Evolutionary conservation across 140 eudicot species (phyloP).

Genomic region (Erigeron philadelphicus): DNA sequence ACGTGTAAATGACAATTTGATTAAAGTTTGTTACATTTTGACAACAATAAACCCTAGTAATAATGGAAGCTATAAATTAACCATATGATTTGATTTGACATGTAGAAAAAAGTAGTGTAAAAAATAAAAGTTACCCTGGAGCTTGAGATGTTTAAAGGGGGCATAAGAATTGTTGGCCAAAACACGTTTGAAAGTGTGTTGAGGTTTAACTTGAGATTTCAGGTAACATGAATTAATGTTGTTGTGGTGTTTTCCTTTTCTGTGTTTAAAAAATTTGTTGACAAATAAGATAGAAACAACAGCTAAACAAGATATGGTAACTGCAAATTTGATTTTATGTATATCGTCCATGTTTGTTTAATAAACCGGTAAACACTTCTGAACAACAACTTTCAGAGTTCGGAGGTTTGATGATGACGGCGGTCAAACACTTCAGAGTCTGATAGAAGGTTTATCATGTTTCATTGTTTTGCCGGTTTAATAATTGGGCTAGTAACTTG

Average conservation of each 20-base stretch:
- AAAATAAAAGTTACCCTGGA: conserved; percentile 28
- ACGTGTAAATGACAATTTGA: too few relatives aligned
- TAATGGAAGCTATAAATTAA: not conserved
- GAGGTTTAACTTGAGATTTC: conserved; percentile 55
- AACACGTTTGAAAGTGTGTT: conserved; percentile 60
- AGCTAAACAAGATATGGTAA: conserved; percentile 38
- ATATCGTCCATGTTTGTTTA: conserved; percentile 34
- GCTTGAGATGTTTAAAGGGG: conserved; percentile 69
- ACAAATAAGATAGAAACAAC: conserved; percentile 39
- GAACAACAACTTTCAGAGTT: not conserved
- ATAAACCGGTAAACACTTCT: not conserved
- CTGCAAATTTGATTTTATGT: conserved; percentile 31
- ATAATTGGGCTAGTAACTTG: too few relatives aligned
- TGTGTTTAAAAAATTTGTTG: conserved; percentile 25
- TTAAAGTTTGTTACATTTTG: not conserved
- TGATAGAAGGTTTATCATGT: not conserved
- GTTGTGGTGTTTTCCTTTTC: conserved; percentile 32
- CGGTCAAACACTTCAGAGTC: conserved; percentile 5
- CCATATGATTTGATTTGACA: not conserved
- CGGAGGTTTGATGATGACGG: conserved; percentile 19
- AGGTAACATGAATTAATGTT: conserved; percentile 47
- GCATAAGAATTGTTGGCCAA: conserved; percentile 78
- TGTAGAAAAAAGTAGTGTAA: too few relatives aligned
- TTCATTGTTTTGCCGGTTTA: too few relatives aligned
- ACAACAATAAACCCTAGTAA: too few relatives aligned